Base-by-base conservation (phyloP, 306 rosid genomes). In the Heteromeles arbutifolia region DNA sequence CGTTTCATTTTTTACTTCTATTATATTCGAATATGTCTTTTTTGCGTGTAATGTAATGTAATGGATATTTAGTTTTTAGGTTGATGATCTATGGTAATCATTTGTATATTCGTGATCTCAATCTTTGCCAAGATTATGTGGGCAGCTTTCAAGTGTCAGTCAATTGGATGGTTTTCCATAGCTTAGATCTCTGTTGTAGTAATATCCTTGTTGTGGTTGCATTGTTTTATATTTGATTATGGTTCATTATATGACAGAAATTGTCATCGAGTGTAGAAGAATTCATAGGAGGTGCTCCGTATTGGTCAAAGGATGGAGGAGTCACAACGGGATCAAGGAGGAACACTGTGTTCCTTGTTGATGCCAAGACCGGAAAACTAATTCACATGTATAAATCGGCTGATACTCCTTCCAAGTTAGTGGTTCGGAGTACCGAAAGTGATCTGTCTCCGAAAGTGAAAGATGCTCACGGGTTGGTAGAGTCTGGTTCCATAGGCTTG, bases 281-380 rank as follows among this genome's bases (percentile, higher is more conserved):
- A 13, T 81, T 31, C 21, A 44, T 81, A 3, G 65, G 67, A 34
- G 34, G 9, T 13, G 65, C 81, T 64, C 81, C 84, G 1, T 4
- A 28, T 25, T 59, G 73, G 11, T n/a, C 77, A 0, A 61, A 65
- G 9, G 81, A 76, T 19, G 84, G 84, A 57, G 81, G 81, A 29
- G 81, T 81, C 7, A 81, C 84, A 0, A 24, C 66, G 64, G 84
- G 84, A 50, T 81, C 81, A 18, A 76, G 70, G 73, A 76, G 24
- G n/a, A 70, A 61, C 44, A 76, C 74, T 11, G 74, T 72, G 22
- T 76, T 71, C 61, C 45, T 66, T n/a, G 70, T 81, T 24, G 71
- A 76, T 72, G 78, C 74, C 17, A 28, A 31, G 24, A 32, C 84
- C 0, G 84, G 84, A 65, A 45, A 76, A 37, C 26, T 65, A 15